Conservation (phyloP, 2,329 filamentous ascomycete species). For the Thelonectria discophora region DNA sequence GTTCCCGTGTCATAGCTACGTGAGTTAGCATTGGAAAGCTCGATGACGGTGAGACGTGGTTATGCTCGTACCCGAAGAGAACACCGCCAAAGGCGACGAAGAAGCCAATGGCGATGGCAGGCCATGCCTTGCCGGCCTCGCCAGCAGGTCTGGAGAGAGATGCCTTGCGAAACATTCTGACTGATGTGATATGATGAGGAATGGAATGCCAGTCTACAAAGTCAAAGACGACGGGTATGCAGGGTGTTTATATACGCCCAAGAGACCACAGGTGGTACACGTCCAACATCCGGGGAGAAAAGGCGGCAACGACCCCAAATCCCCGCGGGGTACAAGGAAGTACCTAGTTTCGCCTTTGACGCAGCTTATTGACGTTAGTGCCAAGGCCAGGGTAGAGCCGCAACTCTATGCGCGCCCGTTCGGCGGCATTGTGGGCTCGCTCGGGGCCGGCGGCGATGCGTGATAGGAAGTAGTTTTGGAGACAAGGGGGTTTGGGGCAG, state of each 20-base stretch:
- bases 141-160: constrained; percentile 53
- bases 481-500: neutral
- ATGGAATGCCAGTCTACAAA: neutral
- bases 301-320: neutral
- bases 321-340: neutral
- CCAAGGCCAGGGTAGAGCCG: neutral
- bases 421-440: neutral
- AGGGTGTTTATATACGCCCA: neutral
- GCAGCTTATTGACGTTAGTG: too few relatives aligned
- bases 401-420: neutral
- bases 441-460: neutral
- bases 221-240: neutral
- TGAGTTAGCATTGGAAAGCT: neutral
- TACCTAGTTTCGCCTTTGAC: too few relatives aligned
- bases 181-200: neutral
- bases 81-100: constrained; percentile 71
- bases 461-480: neutral
- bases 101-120: constrained; percentile 66
- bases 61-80: constrained; percentile 59
- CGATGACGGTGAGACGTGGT: neutral
- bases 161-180: neutral
- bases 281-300: neutral
- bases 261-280: too few relatives aligned
- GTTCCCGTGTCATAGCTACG: constrained; percentile 66
- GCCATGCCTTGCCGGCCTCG: constrained; percentile 67